Percentiles rank a stretch among this genome's conserved stretches.
Evolutionary conservation across 495 filamentous ascomycete species (phyloP).

Genomic region (Opeltia flavorubescens): DNA sequence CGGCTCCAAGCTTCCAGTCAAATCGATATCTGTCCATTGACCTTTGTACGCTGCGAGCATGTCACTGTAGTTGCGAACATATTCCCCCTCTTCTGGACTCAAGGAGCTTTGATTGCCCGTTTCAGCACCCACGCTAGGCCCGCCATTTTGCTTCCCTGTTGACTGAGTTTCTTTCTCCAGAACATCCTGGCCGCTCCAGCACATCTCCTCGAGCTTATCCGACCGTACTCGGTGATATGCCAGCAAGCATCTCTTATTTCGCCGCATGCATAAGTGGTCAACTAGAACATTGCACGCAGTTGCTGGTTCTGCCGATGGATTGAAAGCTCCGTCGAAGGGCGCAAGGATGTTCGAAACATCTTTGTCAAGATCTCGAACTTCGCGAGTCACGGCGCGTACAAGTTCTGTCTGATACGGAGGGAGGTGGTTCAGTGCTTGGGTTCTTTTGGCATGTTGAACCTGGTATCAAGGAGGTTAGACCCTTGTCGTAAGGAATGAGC

Average conservation of each 20-base stretch:
- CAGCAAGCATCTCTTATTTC: constrained; percentile 91
- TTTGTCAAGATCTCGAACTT: constrained; percentile 89
- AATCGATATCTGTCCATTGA: constrained; percentile 95
- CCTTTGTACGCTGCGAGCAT: constrained; percentile 93
- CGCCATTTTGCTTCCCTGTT: constrained; percentile 15
- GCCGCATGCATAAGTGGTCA: constrained; percentile 84
- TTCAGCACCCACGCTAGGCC: constrained; percentile 20
- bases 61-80: constrained; percentile 80
- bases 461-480: constrained; percentile 21
- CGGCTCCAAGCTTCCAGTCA: constrained; percentile 89
- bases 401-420: constrained; percentile 90
- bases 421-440: constrained; percentile 72
- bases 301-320: constrained; percentile 70
- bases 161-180: constrained; percentile 28
- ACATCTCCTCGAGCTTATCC: constrained; percentile 86
- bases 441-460: constrained; percentile 96
- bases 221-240: constrained; percentile 85
- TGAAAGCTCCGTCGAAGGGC: constrained; percentile 71
- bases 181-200: constrained; percentile 80
- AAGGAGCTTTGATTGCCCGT: constrained; percentile 55
- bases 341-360: constrained; percentile 70
- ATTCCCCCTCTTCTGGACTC: constrained; percentile 96
- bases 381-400: constrained; percentile 71
- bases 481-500: background rate
- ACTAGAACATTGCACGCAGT: constrained; percentile 80